These are phyloP conservation scores for Aeschynomene evenia DNA, from an alignment of 306 rosid species.

Conservation along the genomic window DNA sequence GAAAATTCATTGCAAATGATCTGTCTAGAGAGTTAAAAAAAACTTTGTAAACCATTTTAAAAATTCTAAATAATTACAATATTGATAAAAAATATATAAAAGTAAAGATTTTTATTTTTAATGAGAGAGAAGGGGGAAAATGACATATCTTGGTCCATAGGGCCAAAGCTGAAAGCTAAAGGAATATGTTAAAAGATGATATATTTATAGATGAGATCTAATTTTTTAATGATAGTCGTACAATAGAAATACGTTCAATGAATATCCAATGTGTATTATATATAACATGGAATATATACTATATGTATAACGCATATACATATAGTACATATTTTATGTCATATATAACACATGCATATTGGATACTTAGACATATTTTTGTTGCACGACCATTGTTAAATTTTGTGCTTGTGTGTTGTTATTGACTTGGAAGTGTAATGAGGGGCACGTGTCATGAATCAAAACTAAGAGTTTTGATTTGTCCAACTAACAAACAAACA, in stretches of 20 bases:
- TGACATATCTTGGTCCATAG: neutral
- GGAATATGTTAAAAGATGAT: neutral
- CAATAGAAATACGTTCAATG: no score
- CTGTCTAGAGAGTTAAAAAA: neutral
- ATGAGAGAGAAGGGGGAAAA: neutral
- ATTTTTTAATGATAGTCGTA: no score
- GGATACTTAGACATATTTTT: no score
- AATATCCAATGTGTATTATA: no score
- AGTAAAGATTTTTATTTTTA: no score
- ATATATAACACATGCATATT: no score
- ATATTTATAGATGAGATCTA: no score
- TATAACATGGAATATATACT: no score
- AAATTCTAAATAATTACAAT: no score
- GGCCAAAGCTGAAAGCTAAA: conserved; percentile 17
- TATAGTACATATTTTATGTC: no score
- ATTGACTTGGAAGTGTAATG: conserved; percentile 22
- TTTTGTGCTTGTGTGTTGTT: neutral
- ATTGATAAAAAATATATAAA: neutral
- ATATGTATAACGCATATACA: no score
- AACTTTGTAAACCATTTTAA: neutral
- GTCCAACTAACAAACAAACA: conserved; percentile 27
- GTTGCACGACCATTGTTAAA: no score
- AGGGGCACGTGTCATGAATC: conserved; percentile 20
- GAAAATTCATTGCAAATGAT: conserved; percentile 26
- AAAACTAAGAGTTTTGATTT: conserved; percentile 17